Base-by-base conservation (phyloP, 129 eudicot species). In the Centrapalus pauciflorus region DNA sequence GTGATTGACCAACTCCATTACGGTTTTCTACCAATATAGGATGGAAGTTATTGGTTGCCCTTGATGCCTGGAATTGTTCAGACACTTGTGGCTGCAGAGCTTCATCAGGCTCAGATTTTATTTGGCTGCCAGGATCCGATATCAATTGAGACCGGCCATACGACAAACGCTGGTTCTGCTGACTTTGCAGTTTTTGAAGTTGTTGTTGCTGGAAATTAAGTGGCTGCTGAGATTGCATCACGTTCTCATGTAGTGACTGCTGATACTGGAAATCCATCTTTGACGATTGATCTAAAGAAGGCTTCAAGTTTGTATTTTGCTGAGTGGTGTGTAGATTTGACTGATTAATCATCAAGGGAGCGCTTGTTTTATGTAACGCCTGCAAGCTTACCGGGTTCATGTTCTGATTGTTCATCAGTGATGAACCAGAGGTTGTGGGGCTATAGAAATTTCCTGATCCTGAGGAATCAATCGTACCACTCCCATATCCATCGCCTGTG, bases 401-500 rank as follows among this genome's bases (percentile, higher is more conserved):
- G 58, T 82, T 76, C 66, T 84, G 97, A 78, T 64, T 83, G 70
- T 83, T 91, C 76, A 67, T 69, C 69, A 69, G 7, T 23, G 83
- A 74, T 33, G 79, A 79, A 69, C 50, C 67, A 46, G 96, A 65
- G 26, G 79, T 75, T 52, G 71, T 77, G 64, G 90, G 70, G 9
- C 49, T 71, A 71, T 76, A 81, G 17, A 85, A 32, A 64, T 73
- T 92, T 23, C 88, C 96, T 45, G 95, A 79, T 21, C 76, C 86
- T 32, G 84, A 76, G 64, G 84, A 64, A 79, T 84, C 89, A 29
- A 75, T 64, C 12, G 69, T 66, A 28, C 72, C 56, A 35, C 70
- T 60, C 58, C 79, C 84, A 59, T 78, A 83, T 67, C 76, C 81
- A 76, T 84, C 97, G 69, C 97, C 97, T 90, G 81, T 37, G 62